Evolutionary conservation across 2,329 filamentous ascomycete species (phyloP), one percentile per base, ranked within the genome.

Genomic region (Diaporthe sp.): DNA sequence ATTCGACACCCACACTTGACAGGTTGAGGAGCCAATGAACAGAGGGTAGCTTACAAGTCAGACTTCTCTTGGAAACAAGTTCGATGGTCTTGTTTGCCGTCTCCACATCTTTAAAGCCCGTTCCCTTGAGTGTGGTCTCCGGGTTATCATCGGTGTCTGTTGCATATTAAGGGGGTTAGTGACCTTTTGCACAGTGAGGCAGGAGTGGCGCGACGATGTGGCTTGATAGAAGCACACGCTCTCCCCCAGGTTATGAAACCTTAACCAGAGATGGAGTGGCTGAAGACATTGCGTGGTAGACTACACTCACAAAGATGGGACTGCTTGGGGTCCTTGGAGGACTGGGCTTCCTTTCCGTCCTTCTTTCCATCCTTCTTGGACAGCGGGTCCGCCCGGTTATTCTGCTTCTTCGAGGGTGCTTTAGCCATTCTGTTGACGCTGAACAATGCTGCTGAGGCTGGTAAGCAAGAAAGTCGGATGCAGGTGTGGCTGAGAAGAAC

Each of bases 61-160:
- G 70, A 35, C 70, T 72, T 19, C 74, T 57, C 68, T 70, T 71
- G 30, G 74, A 74, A 19, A 76, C 72, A 12, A 76, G 60, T 7
- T 69, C 71, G 38, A 76, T 76, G 33, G 74, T 76, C 60, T 74
- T 76, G 6, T 68, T 68, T 38, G 74, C 74, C 6, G 74, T 67
- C 28, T 73, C 72, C 28, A 69, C 74, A 74, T 76, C 74, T 33
- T 76, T 76, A 22, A 76, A 76, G 17, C 74, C 74, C 22, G 72
- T 71, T 28, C 74, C 74, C 9, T 69, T 69, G 30, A 76, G 68
- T 15, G 72, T 71, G 7, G 74, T 76, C 42, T 76, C 74, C 6
- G 74, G 74, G 12, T 71, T 74, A 33, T 76, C 74, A 47, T 76
- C 74, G 47, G 74, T 74, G 54, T 76, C 64, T 67, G n/a, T 52